Percentiles rank a stretch among this genome's conserved stretches.
Evolutionary conservation across 768 basidiomycete species (phyloP).

Genomic region (Leccinum longicurvipes): DNA sequence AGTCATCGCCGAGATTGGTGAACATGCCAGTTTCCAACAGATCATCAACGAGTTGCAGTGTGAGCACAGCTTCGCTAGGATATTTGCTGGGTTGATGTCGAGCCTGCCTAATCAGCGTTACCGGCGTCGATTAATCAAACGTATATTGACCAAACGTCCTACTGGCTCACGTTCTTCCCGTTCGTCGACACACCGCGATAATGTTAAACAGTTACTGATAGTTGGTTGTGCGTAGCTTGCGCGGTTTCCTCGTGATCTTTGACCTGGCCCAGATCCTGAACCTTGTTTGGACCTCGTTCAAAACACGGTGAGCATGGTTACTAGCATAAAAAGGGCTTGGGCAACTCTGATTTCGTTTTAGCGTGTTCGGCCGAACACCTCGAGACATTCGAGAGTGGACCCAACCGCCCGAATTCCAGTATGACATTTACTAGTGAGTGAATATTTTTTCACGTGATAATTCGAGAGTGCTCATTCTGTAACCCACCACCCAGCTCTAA

Average conservation of each 20-base stretch:
- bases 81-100: not conserved
- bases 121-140: conserved; percentile 76
- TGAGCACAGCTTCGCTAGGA: conserved; percentile 17
- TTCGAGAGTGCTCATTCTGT: not conserved
- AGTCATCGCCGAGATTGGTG: conserved; percentile 46
- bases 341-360: conserved; percentile 26
- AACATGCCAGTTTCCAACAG: conserved; percentile 42
- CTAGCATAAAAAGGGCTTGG: not conserved
- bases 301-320: conserved; percentile 56
- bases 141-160: conserved; percentile 88
- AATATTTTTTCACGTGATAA: not conserved
- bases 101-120: conserved; percentile 52
- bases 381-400: conserved; percentile 90
- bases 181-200: conserved; percentile 36
- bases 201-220: conserved; percentile 4
- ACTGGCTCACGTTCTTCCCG: conserved; percentile 95
- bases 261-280: conserved; percentile 96
- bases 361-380: conserved; percentile 83
- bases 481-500: conserved; percentile 42
- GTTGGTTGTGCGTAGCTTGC: conserved; percentile 48
- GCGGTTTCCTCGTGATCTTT: conserved; percentile 92
- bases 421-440: conserved; percentile 77
- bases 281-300: conserved; percentile 79
- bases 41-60: conserved; percentile 47
- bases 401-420: conserved; percentile 86